These are phyloP conservation scores for Melastoma malabathricum DNA, from an alignment of 345 rosid species.

Conservation along the genomic window DNA sequence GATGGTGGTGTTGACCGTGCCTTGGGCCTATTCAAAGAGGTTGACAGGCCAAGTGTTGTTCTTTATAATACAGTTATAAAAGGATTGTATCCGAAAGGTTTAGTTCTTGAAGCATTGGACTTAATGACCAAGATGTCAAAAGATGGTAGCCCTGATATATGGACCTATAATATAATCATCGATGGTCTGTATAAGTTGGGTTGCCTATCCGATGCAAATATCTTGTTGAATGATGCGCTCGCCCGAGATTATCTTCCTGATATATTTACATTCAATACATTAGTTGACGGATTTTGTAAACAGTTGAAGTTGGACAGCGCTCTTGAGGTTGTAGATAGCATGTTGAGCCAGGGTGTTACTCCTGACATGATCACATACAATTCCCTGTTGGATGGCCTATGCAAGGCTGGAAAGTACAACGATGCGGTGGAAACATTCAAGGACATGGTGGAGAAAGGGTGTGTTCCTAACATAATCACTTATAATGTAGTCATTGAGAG, in stretches of 20 bases:
- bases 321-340: conserved; percentile 47
- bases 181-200: conserved; percentile 92
- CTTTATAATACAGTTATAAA: conserved; percentile 61
- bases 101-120: conserved; percentile 56
- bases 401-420: conserved; percentile 67
- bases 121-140: conserved; percentile 56
- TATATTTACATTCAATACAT: conserved; percentile 72
- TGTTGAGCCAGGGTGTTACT: conserved; percentile 49
- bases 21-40: conserved; percentile 47
- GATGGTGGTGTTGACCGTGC: conserved; percentile 61
- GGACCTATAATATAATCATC: conserved; percentile 70
- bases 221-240: conserved; percentile 50
- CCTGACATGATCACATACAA: conserved; percentile 87
- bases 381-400: conserved; percentile 76
- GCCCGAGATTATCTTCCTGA: conserved; percentile 64
- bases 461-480: conserved; percentile 63
- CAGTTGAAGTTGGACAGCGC: conserved; percentile 62
- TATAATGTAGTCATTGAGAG: conserved; percentile 80
- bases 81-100: conserved; percentile 72
- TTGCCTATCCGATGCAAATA: conserved; percentile 63
- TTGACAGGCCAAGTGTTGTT: conserved; percentile 40
- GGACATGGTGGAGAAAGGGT: conserved; percentile 51
- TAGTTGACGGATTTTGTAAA: conserved; percentile 76
- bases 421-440: conserved; percentile 68
- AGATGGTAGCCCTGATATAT: conserved; percentile 55